Percentiles rank a stretch among this genome's conserved stretches.
phyloP scores from a whole-genome alignment of 192 early-diverging fungal genomes.

The Linnemannia hyalina region DNA sequence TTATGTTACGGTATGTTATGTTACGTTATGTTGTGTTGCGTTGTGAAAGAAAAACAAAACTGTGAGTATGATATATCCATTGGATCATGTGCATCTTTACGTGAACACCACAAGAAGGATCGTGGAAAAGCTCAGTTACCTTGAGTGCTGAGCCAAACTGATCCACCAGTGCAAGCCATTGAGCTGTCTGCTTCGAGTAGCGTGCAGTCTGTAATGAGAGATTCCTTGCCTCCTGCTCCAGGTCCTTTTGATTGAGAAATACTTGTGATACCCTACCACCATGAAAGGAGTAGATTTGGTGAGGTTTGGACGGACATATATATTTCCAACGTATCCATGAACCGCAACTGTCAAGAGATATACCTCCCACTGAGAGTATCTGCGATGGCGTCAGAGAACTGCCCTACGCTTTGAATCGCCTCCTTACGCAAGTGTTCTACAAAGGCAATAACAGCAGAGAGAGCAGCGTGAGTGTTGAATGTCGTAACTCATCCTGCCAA shows the following conservation, averaged over 20 bases:
- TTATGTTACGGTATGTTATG: not conserved
- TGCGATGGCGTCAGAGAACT: slow-evolving; percentile 70
- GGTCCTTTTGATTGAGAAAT: slow-evolving; percentile 73
- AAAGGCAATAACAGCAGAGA: not conserved
- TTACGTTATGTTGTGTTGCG: not conserved
- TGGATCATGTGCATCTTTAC: too few relatives aligned
- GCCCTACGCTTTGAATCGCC: slow-evolving; percentile 60
- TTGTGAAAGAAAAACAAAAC: not conserved
- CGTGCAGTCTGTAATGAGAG: slow-evolving; percentile 62
- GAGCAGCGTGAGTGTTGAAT: not conserved
- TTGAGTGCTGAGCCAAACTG: slow-evolving; percentile 85
- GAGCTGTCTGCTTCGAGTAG: slow-evolving; percentile 74
- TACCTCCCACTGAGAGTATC: slow-evolving; percentile 71
- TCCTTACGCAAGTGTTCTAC: slow-evolving; percentile 73
- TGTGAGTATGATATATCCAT: not conserved
- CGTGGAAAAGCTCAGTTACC: slow-evolving; percentile 55
- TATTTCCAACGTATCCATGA: not conserved
- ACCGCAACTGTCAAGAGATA: not conserved
- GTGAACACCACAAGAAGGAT: not conserved
- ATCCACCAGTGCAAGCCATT: slow-evolving; percentile 84
- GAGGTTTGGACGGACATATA: not conserved
- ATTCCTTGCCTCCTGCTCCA: slow-evolving; percentile 72
- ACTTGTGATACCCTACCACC: slow-evolving; percentile 65
- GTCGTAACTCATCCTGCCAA: not conserved
- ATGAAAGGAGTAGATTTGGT: not conserved